Conservation (phyloP, 1,284 basidiomycete species). For the Bjerkandera adusta region DNA sequence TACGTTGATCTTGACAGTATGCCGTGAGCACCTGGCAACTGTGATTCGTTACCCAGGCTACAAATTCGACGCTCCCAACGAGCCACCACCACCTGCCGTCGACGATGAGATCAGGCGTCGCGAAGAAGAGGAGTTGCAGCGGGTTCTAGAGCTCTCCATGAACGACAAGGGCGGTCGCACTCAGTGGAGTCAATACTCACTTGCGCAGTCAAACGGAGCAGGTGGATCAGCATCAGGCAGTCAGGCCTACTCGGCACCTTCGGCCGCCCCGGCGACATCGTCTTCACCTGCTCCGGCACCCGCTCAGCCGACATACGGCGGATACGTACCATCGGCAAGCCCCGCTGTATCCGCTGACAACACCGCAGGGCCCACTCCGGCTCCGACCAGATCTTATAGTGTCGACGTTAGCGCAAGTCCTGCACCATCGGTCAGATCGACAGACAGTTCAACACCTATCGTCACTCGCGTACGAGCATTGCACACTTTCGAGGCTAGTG, state of each 20-base stretch:
- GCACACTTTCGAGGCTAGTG: constrained; percentile 87
- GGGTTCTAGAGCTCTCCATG: constrained; percentile 86
- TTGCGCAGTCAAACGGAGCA: constrained; percentile 40
- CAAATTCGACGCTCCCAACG: constrained; percentile 65
- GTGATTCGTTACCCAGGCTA: constrained; percentile 45
- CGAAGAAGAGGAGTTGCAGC: constrained; percentile 92
- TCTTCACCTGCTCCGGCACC: constrained; percentile 16
- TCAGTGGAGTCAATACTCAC: constrained; percentile 45
- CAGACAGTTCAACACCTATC: constrained; percentile 36
- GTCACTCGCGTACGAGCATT: constrained; percentile 88
- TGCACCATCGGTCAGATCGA: constrained; percentile 31
- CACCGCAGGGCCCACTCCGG: constrained; percentile 26
- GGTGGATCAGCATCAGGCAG: constrained; percentile 36
- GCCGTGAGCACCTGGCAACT: neutral
- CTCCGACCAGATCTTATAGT: constrained; percentile 18
- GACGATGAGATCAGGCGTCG: constrained; percentile 79
- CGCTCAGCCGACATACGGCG: constrained; percentile 26
- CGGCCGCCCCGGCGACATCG: constrained; percentile 24
- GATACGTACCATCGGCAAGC: constrained; percentile 32
- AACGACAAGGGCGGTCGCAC: constrained; percentile 81
- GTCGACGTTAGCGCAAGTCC: constrained; percentile 20
- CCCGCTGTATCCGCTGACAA: constrained; percentile 28
- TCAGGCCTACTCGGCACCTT: constrained; percentile 24
- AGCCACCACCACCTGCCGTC: constrained; percentile 65
- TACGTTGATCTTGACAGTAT: constrained; percentile 40